Conservation (phyloP, 495 filamentous ascomycete genomes). For the Letharia lupina region DNA sequence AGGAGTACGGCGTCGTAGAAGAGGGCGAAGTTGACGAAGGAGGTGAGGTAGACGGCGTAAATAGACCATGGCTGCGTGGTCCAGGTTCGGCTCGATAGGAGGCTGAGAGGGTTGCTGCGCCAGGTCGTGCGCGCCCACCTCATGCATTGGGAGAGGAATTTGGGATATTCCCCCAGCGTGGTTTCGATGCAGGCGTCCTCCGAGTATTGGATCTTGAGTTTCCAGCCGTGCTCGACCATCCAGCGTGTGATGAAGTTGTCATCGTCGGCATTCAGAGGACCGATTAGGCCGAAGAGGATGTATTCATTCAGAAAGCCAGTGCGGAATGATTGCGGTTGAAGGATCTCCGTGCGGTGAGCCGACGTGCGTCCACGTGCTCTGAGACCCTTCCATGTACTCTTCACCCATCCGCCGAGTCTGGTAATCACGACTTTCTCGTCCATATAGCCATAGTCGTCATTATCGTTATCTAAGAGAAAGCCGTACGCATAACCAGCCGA, state of each 20-base stretch:
- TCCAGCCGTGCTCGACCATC: constrained; percentile 47
- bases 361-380: constrained; percentile 35
- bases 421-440: background rate
- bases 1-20: constrained; percentile 45
- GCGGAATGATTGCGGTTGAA: constrained; percentile 39
- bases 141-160: constrained; percentile 51
- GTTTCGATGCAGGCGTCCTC: constrained; percentile 50
- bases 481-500: background rate
- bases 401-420: background rate
- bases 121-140: constrained; percentile 61
- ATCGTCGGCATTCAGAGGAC: constrained; percentile 51
- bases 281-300: constrained; percentile 39
- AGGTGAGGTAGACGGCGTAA: constrained; percentile 53
- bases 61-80: constrained; percentile 49
- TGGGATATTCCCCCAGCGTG: constrained; percentile 45
- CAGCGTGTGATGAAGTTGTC: constrained; percentile 65
- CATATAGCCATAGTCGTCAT: background rate
- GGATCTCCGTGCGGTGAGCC: constrained; percentile 40
- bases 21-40: constrained; percentile 51
- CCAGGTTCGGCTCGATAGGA: constrained; percentile 43
- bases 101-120: constrained; percentile 51
- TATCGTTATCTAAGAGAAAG: background rate
- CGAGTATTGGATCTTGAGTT: constrained; percentile 55
- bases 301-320: constrained; percentile 49
- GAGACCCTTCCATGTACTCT: too few species aligned